phyloP scores from a whole-genome alignment of 768 basidiomycete genomes.

The Leucocoprinus birnbaumii region DNA sequence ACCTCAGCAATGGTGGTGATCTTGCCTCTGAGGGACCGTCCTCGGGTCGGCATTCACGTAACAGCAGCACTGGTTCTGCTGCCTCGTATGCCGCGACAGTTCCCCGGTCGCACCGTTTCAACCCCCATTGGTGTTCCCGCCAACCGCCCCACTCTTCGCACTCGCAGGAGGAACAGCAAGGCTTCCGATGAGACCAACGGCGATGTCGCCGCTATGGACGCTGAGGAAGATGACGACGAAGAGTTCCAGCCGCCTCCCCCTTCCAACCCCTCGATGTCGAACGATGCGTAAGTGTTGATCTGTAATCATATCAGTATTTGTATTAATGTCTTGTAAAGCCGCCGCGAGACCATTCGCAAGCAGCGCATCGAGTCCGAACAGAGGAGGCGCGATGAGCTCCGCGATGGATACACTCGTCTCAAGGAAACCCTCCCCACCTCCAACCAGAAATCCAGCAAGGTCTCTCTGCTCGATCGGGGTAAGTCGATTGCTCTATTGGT shows the following conservation, averaged over 20 bases:
- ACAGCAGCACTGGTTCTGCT: constrained; percentile 58
- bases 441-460: constrained; percentile 93
- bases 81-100: constrained; percentile 58
- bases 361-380: constrained; percentile 95
- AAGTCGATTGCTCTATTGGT: constrained; percentile 21
- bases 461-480: constrained; percentile 85
- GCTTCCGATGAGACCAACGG: constrained; percentile 56
- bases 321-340: constrained; percentile 34
- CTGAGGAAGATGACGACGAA: constrained; percentile 63
- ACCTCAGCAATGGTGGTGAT: constrained; percentile 67
- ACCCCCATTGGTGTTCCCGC: constrained; percentile 65
- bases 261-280: constrained; percentile 44
- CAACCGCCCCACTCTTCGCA: constrained; percentile 50
- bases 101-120: constrained; percentile 76
- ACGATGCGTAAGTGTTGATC: constrained; percentile 40
- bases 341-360: constrained; percentile 87
- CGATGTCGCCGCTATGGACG: neutral
- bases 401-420: constrained; percentile 88
- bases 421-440: constrained; percentile 87
- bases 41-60: constrained; percentile 67
- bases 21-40: constrained; percentile 69
- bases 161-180: constrained; percentile 41
- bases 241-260: constrained; percentile 60
- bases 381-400: constrained; percentile 86
- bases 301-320: constrained; percentile 5